Conservation (phyloP, 345 rosid genomes). For the Boechera divaricarpa region DNA sequence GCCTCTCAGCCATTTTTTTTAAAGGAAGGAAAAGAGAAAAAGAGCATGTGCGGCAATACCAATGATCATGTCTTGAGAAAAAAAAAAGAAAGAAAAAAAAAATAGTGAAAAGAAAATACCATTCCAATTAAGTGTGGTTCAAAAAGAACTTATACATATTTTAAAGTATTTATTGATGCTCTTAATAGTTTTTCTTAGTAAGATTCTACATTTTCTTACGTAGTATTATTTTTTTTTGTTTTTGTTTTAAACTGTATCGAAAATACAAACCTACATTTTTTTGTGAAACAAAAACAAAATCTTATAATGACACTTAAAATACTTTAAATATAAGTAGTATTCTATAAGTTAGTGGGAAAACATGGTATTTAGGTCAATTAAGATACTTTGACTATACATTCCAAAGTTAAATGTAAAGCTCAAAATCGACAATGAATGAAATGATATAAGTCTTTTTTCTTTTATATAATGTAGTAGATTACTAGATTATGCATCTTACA, state of each 20-base stretch:
- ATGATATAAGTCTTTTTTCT: neutral
- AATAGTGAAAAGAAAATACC: neutral
- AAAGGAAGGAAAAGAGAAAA: constrained; percentile 22
- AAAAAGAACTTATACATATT: neutral
- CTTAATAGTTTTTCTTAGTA: neutral
- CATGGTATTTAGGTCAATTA: neutral
- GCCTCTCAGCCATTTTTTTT: constrained; percentile 22
- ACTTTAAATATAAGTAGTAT: neutral
- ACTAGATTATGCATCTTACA: neutral
- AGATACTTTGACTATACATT: neutral
- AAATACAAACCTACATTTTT: neutral
- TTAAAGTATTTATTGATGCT: neutral
- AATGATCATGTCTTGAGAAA: constrained; percentile 27
- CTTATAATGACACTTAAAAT: neutral
- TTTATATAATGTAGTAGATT: too few species aligned
- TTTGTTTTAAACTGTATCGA: too few species aligned
- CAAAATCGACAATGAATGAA: constrained; percentile 1
- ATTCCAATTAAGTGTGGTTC: constrained; percentile 6
- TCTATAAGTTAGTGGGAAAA: neutral
- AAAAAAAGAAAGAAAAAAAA: neutral
- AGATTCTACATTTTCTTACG: neutral
- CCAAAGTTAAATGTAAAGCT: neutral
- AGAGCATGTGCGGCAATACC: constrained; percentile 31
- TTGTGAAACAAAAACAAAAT: neutral
- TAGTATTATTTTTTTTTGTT: neutral